Evolutionary conservation across 164 flowering plant species (phyloP).

Genomic region (Magnolia officinalis): DNA sequence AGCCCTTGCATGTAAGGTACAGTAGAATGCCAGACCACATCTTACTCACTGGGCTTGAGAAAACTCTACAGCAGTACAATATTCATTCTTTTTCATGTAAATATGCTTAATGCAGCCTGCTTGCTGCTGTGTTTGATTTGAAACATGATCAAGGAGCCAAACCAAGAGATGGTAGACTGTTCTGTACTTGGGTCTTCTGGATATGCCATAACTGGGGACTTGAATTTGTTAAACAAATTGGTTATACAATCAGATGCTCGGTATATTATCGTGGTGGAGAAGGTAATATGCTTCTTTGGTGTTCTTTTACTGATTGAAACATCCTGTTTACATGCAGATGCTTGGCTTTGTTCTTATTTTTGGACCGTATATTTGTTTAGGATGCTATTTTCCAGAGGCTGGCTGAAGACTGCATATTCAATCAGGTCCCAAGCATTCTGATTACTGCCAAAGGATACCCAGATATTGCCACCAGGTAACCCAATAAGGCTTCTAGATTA

Average conservation of each 20-base stretch:
- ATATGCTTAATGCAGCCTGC: background rate
- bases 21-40: no score
- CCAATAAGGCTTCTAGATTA: background rate
- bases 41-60: background rate
- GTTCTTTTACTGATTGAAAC: background rate
- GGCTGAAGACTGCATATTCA: constrained; percentile 78
- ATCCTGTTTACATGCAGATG: background rate
- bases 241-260: constrained; percentile 73
- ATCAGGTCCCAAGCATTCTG: constrained; percentile 83
- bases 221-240: constrained; percentile 50
- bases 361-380: constrained; percentile 30
- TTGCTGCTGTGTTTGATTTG: constrained; percentile 5
- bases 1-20: no score
- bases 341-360: background rate
- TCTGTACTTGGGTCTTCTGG: constrained; percentile 83
- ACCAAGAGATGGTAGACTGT: constrained; percentile 71
- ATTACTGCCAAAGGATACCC: constrained; percentile 98
- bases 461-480: constrained; percentile 91
- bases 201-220: constrained; percentile 76
- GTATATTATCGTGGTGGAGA: constrained; percentile 84
- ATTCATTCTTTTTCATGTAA: background rate
- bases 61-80: background rate
- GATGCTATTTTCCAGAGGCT: constrained; percentile 94
- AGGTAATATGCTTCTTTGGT: constrained; percentile 41
- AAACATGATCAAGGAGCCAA: constrained; percentile 53